phyloP scores from a whole-genome alignment of 108 stramenopile genomes.

The Skeletonema menzelii region DNA sequence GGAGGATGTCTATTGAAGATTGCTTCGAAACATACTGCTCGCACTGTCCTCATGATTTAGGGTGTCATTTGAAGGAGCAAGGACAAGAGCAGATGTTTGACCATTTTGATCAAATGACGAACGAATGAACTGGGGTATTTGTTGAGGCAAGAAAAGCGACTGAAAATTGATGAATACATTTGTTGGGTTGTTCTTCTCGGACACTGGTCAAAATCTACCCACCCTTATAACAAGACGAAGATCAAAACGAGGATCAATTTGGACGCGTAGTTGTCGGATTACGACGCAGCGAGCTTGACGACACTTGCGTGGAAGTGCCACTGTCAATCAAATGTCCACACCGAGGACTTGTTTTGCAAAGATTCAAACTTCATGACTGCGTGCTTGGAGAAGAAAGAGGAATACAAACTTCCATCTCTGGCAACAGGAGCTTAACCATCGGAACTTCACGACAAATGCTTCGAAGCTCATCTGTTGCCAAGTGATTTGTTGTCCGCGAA shows the following conservation, averaged over 20 bases:
- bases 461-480: background rate
- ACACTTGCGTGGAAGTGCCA: background rate
- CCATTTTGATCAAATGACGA: conserved; percentile 10
- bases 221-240: background rate
- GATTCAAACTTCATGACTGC: background rate
- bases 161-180: background rate
- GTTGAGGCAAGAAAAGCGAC: background rate
- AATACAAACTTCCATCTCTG: background rate
- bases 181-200: background rate
- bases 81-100: conserved; percentile 45
- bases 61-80: conserved; percentile 53
- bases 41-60: conserved; percentile 80
- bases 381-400: background rate
- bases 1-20: conserved; percentile 77
- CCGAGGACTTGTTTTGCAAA: background rate
- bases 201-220: background rate
- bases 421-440: background rate
- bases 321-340: background rate
- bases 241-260: background rate
- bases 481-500: background rate
- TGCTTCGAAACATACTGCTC: conserved; percentile 85
- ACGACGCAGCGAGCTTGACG: background rate
- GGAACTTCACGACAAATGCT: background rate
- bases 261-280: background rate
- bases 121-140: conserved; percentile 1